Conservation (phyloP, 2,329 filamentous ascomycete genomes). For the Colletotrichum sp. region DNA sequence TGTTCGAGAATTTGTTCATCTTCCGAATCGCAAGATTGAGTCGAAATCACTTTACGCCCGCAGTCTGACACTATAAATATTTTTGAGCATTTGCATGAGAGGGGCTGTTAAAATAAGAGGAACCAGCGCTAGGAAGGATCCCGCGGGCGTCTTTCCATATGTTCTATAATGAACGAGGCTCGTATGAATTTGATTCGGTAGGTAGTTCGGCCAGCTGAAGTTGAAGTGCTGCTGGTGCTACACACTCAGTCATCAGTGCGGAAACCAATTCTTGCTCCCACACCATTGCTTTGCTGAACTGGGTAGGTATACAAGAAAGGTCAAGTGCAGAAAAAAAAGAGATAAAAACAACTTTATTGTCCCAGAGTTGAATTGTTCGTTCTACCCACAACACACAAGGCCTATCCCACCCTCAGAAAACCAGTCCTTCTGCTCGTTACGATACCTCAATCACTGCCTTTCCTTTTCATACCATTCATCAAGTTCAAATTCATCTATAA, state of each 20-base stretch:
- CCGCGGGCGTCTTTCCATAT: neutral
- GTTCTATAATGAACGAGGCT: neutral
- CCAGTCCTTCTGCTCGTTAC: neutral
- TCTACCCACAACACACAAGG: neutral
- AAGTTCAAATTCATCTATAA: neutral
- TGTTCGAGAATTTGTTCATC: neutral
- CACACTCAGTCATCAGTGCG: neutral
- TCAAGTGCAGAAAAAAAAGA: neutral
- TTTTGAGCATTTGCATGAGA: neutral
- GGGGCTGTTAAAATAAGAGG: neutral
- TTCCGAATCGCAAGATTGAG: neutral
- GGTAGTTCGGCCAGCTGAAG: neutral
- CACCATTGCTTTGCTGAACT: neutral
- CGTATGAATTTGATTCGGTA: neutral
- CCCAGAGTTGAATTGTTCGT: neutral
- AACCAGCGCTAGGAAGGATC: neutral
- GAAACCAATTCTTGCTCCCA: neutral
- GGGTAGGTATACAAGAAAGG: neutral
- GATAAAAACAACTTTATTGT: neutral
- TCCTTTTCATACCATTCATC: neutral
- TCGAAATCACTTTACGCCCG: neutral
- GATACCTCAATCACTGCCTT: neutral
- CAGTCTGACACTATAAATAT: neutral
- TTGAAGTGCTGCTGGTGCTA: neutral
- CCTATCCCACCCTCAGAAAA: neutral